Conservation (phyloP, 306 rosid genomes). For the Oxytropis ochrocephala region DNA sequence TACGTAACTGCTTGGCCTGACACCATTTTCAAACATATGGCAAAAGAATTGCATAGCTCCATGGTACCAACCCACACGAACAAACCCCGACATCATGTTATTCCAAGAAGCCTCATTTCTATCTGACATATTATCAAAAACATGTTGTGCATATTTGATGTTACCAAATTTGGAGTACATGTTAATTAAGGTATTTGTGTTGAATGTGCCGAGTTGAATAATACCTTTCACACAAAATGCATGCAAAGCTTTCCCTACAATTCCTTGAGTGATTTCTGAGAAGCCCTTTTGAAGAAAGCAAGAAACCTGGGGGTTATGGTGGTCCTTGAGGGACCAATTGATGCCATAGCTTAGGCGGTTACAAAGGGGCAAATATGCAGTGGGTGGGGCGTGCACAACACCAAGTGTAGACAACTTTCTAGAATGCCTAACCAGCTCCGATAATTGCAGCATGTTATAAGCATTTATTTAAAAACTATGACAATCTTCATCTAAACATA, state of each 20-base stretch:
- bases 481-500: too few relatives aligned
- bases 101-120: conserved; percentile 90
- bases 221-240: conserved; percentile 57
- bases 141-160: conserved; percentile 38
- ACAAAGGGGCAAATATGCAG: not conserved
- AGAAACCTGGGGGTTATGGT: conserved; percentile 58
- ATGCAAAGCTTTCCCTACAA: conserved; percentile 60
- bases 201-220: conserved; percentile 40
- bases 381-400: conserved; percentile 9
- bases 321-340: conserved; percentile 31
- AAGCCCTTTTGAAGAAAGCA: conserved; percentile 65
- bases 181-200: conserved; percentile 57
- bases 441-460: not conserved
- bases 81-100: conserved; percentile 77
- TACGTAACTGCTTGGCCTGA: conserved; percentile 50
- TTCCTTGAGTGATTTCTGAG: conserved; percentile 53
- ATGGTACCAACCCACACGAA: conserved; percentile 42
- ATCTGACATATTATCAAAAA: conserved; percentile 54
- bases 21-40: conserved; percentile 37
- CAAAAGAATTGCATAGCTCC: conserved; percentile 56
- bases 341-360: conserved; percentile 17
- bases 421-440: conserved; percentile 42
- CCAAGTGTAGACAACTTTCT: conserved; percentile 31
- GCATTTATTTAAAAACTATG: too few relatives aligned
- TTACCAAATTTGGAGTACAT: conserved; percentile 63